Base-by-base conservation (phyloP, 2,329 filamentous ascomycete genomes). In the Fusarium sp. region DNA sequence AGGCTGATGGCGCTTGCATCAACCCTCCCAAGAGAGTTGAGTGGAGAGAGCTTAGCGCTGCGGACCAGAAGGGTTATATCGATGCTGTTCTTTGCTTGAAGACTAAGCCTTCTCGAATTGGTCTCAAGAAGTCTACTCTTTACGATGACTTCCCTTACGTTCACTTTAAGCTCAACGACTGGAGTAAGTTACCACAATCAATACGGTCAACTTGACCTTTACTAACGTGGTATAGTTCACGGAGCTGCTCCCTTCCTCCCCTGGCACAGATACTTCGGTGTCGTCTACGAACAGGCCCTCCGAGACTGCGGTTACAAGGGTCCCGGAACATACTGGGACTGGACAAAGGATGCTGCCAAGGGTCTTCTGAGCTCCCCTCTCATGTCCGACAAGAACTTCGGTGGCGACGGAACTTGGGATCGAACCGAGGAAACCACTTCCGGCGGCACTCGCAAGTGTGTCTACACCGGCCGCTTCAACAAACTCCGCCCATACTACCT, bases 101-200 rank as follows among this genome's bases (percentile, higher is more conserved):
- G 39, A 64, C 59, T 1, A 64, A 64, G 13, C 62, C 62, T 4
- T 64, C 62, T 7, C 62, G 59, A 2, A 45, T 64, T 4, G 62
- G 62, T 2, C 59, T 64, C 1, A n/a, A 64, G 16, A 13, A 64
- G 16, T 58, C 62, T 1, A 58, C 49, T 18, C 14, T 64, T 0
- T 64, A 64, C 3, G 59, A 64, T 7, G 62, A 64, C 7, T 64
- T 64, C 1, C 59, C 59, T 6, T 37, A 64, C 14, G 39, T 64
- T 2, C 62, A 64, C 26, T 57, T 34, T 0, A 23, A 58, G 3
- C 41, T 54, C 8, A 62, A 62, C 3, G 8, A 3, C 0, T 62
- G 41, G 25, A 62, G 59, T 46, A 12, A 42, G 59, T 62, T 2
- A 3, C 0, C 3, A 4, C 5, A 12, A 5, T 4, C 21, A 12